Evolutionary conservation across 768 basidiomycete species (phyloP), one percentile per base, ranked within the genome.

Genomic region (Pulveroboletus sp.): DNA sequence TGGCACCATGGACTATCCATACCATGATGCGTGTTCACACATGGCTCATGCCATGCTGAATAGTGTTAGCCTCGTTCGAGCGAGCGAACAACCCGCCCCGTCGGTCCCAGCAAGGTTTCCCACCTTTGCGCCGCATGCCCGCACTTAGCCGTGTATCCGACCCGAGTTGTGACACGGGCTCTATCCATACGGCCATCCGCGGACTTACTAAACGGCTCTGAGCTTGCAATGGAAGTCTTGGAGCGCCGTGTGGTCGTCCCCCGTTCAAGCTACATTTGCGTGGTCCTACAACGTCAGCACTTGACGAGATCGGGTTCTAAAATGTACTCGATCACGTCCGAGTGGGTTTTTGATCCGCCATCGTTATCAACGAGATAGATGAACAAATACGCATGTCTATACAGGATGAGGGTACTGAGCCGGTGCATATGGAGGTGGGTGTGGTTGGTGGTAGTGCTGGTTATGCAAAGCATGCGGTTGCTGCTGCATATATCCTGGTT

Each of bases 331-430:
- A 9, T 29, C 27, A 29, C 27, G 27, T 29, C 27, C 27, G 2
- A 29, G 27, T 9, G 27, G 27, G 27, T 9, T 11, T 11, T 29
- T 29, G 27, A 29, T n/a, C n/a, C 27, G 5, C 27, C 5, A 11
- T 11, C 8, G 4, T 4, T 9, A 27, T 5, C 9, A 27, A 27
- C 27, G 12, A 5, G 2, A 11, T 29, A 29, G 12, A 29, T 9
- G 27, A 29, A 29, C 27, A 29, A 9, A 40, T 27, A 21, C 34
- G 21, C 35, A 29, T 44, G 37, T 8, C 32, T 52, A 64, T 48
- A 47, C 33, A 27, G 54, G 47, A 20, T 53, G 55, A n/a, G 59
- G 32, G 20, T 54, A 68, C 38, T 43, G 51, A 3, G 40, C 34
- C 2, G 49, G 45, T 25, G 35, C 23, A 25, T 59, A 52, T 31